A percentile compares a stretch with the other conserved stretches of the same genome.
Evolutionary conservation across 306 rosid species (phyloP).

Genomic region (Parietaria judaica): DNA sequence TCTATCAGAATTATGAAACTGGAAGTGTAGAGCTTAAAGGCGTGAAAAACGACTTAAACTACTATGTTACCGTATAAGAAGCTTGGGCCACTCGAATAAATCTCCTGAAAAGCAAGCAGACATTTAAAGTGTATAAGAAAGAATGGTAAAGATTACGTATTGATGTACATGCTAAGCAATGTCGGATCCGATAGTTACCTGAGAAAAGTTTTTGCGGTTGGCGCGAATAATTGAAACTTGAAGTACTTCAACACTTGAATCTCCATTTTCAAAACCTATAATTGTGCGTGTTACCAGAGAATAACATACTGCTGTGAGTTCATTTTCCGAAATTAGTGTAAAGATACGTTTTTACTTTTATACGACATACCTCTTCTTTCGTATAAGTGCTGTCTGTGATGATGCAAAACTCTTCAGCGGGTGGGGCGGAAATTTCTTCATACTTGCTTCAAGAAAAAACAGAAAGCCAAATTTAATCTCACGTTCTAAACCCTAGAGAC

Average conservation of each 20-base stretch:
- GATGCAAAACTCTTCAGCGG: conserved; percentile 51
- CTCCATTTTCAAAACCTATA: conserved; percentile 61
- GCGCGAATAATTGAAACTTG: conserved; percentile 51
- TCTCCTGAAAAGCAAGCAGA: conserved; percentile 44
- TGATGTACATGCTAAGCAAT: background rate
- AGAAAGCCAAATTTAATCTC: conserved; percentile 11
- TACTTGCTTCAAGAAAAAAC: conserved; percentile 36
- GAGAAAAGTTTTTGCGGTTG: conserved; percentile 56
- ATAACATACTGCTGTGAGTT: conserved; percentile 7
- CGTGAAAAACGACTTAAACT: conserved; percentile 12
- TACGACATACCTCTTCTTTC: conserved; percentile 43
- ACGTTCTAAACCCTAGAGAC: background rate
- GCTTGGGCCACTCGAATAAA: conserved; percentile 92
- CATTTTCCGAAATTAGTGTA: background rate
- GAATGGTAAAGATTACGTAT: background rate
- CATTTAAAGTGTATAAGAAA: conserved; percentile 17
- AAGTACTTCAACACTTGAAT: conserved; percentile 36
- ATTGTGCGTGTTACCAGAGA: conserved; percentile 14
- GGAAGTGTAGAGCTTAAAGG: background rate
- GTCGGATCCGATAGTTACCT: conserved; percentile 34
- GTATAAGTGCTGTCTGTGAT: conserved; percentile 59
- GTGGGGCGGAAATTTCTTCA: conserved; percentile 61
- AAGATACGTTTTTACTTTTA: background rate
- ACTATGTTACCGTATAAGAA: conserved; percentile 50
- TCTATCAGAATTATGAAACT: background rate